Conservation (phyloP, 768 basidiomycete genomes). For the Lactifluus volemus region DNA sequence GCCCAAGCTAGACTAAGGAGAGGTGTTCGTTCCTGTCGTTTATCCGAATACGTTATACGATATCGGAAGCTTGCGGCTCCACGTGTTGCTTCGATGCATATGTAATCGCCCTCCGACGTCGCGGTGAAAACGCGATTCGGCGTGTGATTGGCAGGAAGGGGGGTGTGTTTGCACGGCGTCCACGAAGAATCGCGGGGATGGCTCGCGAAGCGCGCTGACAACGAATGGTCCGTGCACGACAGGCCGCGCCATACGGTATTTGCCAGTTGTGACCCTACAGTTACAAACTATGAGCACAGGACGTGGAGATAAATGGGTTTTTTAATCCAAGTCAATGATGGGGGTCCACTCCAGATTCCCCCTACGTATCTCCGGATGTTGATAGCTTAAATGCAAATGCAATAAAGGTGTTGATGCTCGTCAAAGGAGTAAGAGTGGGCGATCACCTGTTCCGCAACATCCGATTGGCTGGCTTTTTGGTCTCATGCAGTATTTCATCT, state of each 20-base stretch:
- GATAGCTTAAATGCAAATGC: not conserved
- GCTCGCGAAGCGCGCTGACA: not conserved
- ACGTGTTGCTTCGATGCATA: not conserved
- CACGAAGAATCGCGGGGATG: not conserved
- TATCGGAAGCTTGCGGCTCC: not conserved
- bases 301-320: slow-evolving; percentile 7
- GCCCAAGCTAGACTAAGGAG: no score
- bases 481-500: not conserved
- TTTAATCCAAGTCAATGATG: not conserved
- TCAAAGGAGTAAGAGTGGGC: slow-evolving; percentile 3
- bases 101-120: not conserved
- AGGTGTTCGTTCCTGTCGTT: not conserved
- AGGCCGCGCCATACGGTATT: not conserved
- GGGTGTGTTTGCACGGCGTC: not conserved
- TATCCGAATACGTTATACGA: not conserved
- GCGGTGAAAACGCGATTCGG: not conserved
- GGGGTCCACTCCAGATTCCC: slow-evolving; percentile 1
- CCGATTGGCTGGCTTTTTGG: not conserved
- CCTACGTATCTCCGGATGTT: slow-evolving; percentile 8
- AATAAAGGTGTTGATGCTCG: not conserved
- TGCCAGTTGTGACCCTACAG: not conserved
- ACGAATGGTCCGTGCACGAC: slow-evolving; percentile 7
- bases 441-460: not conserved
- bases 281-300: not conserved
- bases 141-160: not conserved